A percentile compares a stretch with the other conserved stretches of the same genome.
Conservation (phyloP, 75 land plant species). For the Cupressus sempervirens region DNA sequence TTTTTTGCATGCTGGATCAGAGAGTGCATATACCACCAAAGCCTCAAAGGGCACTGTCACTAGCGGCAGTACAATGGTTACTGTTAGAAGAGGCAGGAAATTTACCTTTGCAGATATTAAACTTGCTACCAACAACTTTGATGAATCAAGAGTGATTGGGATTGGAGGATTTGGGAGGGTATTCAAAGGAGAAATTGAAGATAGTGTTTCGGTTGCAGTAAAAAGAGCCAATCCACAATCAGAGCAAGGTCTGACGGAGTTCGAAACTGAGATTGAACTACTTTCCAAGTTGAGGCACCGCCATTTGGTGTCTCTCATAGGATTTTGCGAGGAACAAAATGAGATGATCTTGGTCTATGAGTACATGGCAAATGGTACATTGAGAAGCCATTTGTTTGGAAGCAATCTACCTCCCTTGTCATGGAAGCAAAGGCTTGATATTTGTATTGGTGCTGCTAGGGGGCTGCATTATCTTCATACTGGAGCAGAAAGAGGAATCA, state of each 20-base stretch:
- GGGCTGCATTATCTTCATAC: slow-evolving; percentile 83
- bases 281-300: slow-evolving; percentile 49
- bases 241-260: slow-evolving; percentile 49
- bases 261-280: slow-evolving; percentile 50
- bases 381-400: slow-evolving; percentile 68
- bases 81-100: slow-evolving; percentile 28
- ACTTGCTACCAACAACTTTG: slow-evolving; percentile 54
- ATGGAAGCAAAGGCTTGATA: slow-evolving; percentile 78
- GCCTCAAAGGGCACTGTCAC: slow-evolving; percentile 8
- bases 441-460: slow-evolving; percentile 70
- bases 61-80: neutral
- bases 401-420: slow-evolving; percentile 37
- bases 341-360: slow-evolving; percentile 83
- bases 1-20: slow-evolving; percentile 22
- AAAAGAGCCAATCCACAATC: slow-evolving; percentile 47
- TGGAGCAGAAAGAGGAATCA: slow-evolving; percentile 52
- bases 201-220: slow-evolving; percentile 34
- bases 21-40: slow-evolving; percentile 9
- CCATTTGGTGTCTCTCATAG: slow-evolving; percentile 53
- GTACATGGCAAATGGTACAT: slow-evolving; percentile 70
- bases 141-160: slow-evolving; percentile 41
- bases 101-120: slow-evolving; percentile 60
- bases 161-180: slow-evolving; percentile 71
- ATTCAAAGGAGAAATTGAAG: slow-evolving; percentile 46
- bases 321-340: slow-evolving; percentile 60